Evolutionary conservation across 495 filamentous ascomycete genomes (phyloP).

Genomic region (Penicillium pancosmium): DNA sequence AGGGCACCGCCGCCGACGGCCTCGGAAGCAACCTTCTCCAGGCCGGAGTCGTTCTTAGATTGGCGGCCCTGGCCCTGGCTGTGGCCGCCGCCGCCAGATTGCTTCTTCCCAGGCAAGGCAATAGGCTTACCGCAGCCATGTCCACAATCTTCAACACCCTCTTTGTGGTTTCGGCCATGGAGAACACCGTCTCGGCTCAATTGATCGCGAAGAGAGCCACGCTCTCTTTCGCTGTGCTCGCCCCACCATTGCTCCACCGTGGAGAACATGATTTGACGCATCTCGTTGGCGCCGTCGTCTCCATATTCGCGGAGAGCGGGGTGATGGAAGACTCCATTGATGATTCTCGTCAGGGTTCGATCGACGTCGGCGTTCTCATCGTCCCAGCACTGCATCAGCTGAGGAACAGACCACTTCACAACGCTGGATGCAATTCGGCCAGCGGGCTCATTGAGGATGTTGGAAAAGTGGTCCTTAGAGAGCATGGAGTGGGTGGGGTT

Average conservation of each 20-base stretch:
- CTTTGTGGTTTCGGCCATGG: constrained; percentile 77
- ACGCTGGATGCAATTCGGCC: constrained; percentile 78
- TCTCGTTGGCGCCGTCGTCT: constrained; percentile 71
- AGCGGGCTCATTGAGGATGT: constrained; percentile 84
- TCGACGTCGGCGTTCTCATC: constrained; percentile 68
- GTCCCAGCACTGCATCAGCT: constrained; percentile 85
- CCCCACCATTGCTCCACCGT: constrained; percentile 82
- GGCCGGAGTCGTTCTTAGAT: constrained; percentile 26
- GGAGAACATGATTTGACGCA: constrained; percentile 74
- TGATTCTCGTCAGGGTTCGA: constrained; percentile 69
- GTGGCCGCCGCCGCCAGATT: constrained; percentile 14
- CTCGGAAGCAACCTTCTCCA: constrained; percentile 46
- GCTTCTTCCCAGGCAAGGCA: constrained; percentile 49
- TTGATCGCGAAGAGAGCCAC: constrained; percentile 66
- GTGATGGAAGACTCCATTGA: constrained; percentile 85
- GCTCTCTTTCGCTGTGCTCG: constrained; percentile 59
- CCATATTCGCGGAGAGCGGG: constrained; percentile 72
- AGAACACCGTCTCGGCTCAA: constrained; percentile 76
- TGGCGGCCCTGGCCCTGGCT: constrained; percentile 14
- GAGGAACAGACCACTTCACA: constrained; percentile 80
- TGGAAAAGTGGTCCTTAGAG: constrained; percentile 90
- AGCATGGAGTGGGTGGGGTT: constrained; percentile 97
- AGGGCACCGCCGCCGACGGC: constrained; percentile 51
- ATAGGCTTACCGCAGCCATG: constrained; percentile 82
- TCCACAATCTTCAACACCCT: constrained; percentile 79